These are phyloP conservation scores for Tricholoma flavovirens DNA, from an alignment of 768 basidiomycete species.

Conservation along the genomic window DNA sequence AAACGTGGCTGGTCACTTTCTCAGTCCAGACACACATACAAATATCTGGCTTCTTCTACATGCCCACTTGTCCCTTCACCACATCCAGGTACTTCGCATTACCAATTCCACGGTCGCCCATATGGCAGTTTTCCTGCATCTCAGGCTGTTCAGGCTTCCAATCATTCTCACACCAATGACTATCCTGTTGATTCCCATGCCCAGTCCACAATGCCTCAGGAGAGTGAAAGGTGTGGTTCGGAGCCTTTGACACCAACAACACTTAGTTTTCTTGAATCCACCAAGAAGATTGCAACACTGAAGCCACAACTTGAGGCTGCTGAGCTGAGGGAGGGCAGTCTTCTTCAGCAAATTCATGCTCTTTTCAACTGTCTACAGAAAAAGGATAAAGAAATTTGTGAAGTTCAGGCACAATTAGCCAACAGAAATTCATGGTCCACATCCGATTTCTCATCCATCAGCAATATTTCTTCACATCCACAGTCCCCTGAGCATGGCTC, in stretches of 20 bases:
- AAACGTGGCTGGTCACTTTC: not conserved
- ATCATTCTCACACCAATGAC: not conserved
- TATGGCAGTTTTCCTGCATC: not conserved
- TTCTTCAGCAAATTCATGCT: not conserved
- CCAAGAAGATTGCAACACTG: not conserved
- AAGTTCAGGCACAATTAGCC: not conserved
- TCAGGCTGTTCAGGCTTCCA: not conserved
- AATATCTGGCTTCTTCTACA: not conserved
- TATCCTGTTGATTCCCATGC: not conserved
- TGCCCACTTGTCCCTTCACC: not conserved
- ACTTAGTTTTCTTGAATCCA: not conserved
- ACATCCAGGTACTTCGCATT: not conserved
- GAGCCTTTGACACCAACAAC: not conserved
- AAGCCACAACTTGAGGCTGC: not conserved
- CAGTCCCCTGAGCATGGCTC: not conserved
- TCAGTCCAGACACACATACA: not conserved
- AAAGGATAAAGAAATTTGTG: not conserved
- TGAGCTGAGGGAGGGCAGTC: not conserved
- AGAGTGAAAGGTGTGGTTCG: not conserved
- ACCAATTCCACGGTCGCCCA: not conserved
- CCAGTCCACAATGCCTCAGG: not conserved
- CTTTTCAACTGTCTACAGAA: not conserved
- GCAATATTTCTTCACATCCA: not conserved
- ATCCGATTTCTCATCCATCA: not conserved
- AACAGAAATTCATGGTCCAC: not conserved